phyloP scores from a whole-genome alignment of 2,329 filamentous ascomycete species.

The Incumbomyces lentus region DNA sequence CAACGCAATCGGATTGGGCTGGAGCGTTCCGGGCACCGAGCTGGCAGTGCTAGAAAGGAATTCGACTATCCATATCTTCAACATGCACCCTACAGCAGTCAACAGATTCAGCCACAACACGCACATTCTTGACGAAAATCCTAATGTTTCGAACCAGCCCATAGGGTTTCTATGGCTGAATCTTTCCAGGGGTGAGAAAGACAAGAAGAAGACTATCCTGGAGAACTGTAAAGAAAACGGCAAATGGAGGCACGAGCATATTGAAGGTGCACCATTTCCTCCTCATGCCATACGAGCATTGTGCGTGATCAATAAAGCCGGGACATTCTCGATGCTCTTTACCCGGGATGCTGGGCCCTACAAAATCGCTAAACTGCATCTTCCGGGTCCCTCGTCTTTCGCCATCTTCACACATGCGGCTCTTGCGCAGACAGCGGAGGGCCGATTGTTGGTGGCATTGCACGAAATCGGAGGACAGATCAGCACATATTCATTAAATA shows the following conservation, averaged over 20 bases:
- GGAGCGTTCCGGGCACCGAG: constrained; percentile 68
- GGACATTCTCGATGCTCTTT: constrained; percentile 65
- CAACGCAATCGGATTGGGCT: constrained; percentile 59
- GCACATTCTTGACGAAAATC: constrained; percentile 54
- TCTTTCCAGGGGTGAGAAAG: constrained; percentile 36
- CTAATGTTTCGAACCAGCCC: constrained; percentile 65
- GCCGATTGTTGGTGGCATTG: constrained; percentile 17
- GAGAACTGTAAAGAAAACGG: constrained; percentile 49
- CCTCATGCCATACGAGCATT: constrained; percentile 52
- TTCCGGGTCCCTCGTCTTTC: constrained; percentile 9
- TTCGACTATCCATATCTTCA: constrained; percentile 66
- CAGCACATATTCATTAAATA: constrained; percentile 12
- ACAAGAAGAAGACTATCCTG: constrained; percentile 22
- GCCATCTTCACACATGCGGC: constrained; percentile 29
- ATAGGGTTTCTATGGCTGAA: constrained; percentile 80
- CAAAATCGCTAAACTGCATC: constrained; percentile 47
- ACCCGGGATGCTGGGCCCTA: constrained; percentile 63
- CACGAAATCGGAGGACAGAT: constrained; percentile 12
- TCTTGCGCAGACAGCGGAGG: constrained; percentile 31
- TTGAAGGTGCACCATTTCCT: constrained; percentile 54
- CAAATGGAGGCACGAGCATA: constrained; percentile 60
- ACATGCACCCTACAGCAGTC: constrained; percentile 54
- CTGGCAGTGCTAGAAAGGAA: constrained; percentile 72
- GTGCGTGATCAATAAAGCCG: constrained; percentile 64
- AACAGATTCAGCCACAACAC: constrained; percentile 59